These are phyloP conservation scores for Sapria himalayana DNA, from an alignment of 345 rosid genomes.

Conservation along the genomic window DNA sequence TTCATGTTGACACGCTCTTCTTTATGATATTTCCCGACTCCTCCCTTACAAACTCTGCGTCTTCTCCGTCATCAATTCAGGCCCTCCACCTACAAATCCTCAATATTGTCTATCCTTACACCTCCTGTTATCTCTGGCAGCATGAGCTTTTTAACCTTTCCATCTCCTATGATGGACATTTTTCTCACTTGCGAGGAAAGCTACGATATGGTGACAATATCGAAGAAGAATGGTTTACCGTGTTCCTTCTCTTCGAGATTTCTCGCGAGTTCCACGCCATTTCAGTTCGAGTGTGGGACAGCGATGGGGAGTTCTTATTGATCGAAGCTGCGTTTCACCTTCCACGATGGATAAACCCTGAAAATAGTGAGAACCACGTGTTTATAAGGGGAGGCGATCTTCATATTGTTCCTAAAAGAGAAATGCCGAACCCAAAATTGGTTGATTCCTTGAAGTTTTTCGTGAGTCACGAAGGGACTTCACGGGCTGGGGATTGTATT, in stretches of 20 bases:
- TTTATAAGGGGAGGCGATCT: constrained; percentile 51
- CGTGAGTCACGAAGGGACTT: constrained; percentile 12
- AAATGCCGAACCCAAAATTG: constrained; percentile 29
- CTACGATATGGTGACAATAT: constrained; percentile 83
- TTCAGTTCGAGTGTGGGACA: constrained; percentile 53
- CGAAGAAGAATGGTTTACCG: constrained; percentile 80
- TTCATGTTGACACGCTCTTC: constrained; percentile 59
- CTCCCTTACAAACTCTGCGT: constrained; percentile 13
- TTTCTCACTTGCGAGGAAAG: constrained; percentile 44
- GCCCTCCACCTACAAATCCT: constrained; percentile 59
- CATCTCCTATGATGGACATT: no score
- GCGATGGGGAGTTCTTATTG: constrained; percentile 79
- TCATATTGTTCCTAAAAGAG: constrained; percentile 31
- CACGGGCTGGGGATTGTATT: constrained; percentile 31
- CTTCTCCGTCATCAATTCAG: constrained; percentile 21
- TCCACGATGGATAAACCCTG: constrained; percentile 72
- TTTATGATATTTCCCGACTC: constrained; percentile 51
- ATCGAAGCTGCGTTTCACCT: constrained; percentile 81
- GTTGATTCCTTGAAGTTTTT: constrained; percentile 30
- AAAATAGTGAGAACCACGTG: constrained; percentile 39
- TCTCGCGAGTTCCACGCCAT: constrained; percentile 38
- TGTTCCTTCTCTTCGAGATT: constrained; percentile 50
- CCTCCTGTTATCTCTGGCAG: constrained; percentile 66
- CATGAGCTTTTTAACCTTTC: constrained; percentile 60
- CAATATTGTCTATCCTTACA: constrained; percentile 25